phyloP scores from a whole-genome alignment of 495 filamentous ascomycete genomes.

The Staphylotrichum longicolle region DNA sequence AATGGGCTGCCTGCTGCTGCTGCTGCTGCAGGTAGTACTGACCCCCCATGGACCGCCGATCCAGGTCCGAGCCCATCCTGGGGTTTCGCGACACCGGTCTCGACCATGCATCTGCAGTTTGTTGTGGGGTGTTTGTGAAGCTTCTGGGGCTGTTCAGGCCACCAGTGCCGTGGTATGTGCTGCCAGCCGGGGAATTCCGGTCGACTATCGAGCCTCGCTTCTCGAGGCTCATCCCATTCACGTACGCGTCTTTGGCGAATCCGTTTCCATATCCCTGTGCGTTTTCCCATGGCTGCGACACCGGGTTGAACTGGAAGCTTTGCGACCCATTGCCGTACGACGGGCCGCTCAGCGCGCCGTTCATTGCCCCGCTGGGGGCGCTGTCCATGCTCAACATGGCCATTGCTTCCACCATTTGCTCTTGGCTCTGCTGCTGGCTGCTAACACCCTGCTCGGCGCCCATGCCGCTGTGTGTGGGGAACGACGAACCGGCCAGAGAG shows the following conservation, averaged over 20 bases:
- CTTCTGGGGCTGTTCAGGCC: slow-evolving; percentile 58
- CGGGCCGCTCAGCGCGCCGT: slow-evolving; percentile 10
- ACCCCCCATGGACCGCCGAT: slow-evolving; percentile 25
- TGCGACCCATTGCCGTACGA: slow-evolving; percentile 20
- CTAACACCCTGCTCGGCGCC: slow-evolving; percentile 13
- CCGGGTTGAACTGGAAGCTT: slow-evolving; percentile 39
- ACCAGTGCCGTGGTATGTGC: slow-evolving; percentile 44
- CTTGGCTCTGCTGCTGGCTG: slow-evolving; percentile 12
- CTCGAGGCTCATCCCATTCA: slow-evolving; percentile 11
- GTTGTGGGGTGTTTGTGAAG: slow-evolving; percentile 50
- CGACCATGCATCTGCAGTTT: slow-evolving; percentile 39
- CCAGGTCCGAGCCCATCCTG: slow-evolving; percentile 33
- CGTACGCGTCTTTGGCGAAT: slow-evolving; percentile 18
- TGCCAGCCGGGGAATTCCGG: slow-evolving; percentile 53
- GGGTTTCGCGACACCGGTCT: slow-evolving; percentile 39
- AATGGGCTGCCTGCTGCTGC: slow-evolving; percentile 25
- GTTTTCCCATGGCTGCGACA: slow-evolving; percentile 40
- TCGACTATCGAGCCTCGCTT: slow-evolving; percentile 27
- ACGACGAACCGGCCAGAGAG: slow-evolving; percentile 22
- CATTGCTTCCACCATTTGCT: slow-evolving; percentile 19
- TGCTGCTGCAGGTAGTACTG: slow-evolving; percentile 33
- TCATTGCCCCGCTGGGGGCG: slow-evolving; percentile 13
- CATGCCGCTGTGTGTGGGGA: slow-evolving; percentile 15
- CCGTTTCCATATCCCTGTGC: slow-evolving; percentile 22
- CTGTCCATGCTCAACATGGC: slow-evolving; percentile 14